Evolutionary conservation across 306 rosid genomes (phyloP), one percentile per base, ranked within the genome.

Genomic region (Cyamopsis tetragonoloba): DNA sequence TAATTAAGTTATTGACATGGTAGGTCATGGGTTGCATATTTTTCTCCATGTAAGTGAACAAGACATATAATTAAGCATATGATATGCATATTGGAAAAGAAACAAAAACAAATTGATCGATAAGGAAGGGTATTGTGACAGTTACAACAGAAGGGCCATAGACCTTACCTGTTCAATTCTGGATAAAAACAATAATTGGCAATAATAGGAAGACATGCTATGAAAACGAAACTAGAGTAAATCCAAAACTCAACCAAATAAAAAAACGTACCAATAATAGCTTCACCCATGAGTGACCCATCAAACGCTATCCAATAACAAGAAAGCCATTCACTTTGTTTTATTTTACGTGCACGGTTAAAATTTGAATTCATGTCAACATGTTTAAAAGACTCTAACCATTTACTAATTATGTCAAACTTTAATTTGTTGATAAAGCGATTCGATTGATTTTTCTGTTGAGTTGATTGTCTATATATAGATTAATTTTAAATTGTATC

Each of bases 171-270:
- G 15, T 37, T 24, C 39, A 67, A 38, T 27, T 67, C 74, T 27
- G 81, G 83, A 79, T 80, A 82, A 59, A 79, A 77, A 59, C 56
- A 77, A 85, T 73, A 77, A 80, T 77, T 82, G 80, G 55, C 82
- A 78, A 80, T 75, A 77, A 85, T 78, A 74, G 24, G 73, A 56
- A 10, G 55, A 51, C 76, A 74, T n/a, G n/a, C n/a, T n/a, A 68
- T 62, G 86, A 61, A 51, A 78, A 78, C 42, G 66, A 77, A 51
- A 66, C 22, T 48, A 60, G 69, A 78, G 80, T 78, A 75, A 84
- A 78, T 83, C 77, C 81, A 75, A 75, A 47, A 74, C 43, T 56
- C 62, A 70, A 70, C 66, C 28, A 26, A 68, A 46, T 22, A 26
- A 46, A 26, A 46, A 53, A 59, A 46, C 0, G 18, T 20, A 74